phyloP scores from a whole-genome alignment of 1,284 basidiomycete genomes.

The Boletus sp. region DNA sequence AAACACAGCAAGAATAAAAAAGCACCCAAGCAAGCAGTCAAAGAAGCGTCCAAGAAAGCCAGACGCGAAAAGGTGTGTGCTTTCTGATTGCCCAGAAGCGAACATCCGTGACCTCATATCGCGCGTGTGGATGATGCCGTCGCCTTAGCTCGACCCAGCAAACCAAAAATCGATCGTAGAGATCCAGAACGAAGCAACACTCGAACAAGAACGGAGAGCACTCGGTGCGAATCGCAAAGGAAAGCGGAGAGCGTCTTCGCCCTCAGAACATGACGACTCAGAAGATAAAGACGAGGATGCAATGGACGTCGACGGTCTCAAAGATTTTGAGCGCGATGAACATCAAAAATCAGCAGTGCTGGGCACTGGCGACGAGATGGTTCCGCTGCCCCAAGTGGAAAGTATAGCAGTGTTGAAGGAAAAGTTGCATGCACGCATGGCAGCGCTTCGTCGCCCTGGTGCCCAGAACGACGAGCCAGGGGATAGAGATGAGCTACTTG shows the following conservation, averaged over 20 bases:
- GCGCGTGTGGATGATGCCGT: not conserved
- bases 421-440: conserved; percentile 77
- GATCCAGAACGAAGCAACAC: conserved; percentile 55
- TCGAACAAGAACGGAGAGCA: conserved; percentile 11
- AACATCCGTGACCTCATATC: no score
- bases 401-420: conserved; percentile 71
- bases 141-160: conserved; percentile 76
- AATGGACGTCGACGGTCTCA: conserved; percentile 22
- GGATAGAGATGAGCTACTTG: conserved; percentile 77
- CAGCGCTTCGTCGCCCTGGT: conserved; percentile 56
- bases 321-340: not conserved
- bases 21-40: conserved; percentile 76
- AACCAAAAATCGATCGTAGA: conserved; percentile 83
- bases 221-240: conserved; percentile 34
- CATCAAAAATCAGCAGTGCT: not conserved
- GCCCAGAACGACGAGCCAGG: conserved; percentile 40
- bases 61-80: conserved; percentile 72
- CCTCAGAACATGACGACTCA: not conserved
- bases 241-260: conserved; percentile 43
- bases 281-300: conserved; percentile 1
- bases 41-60: conserved; percentile 83
- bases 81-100: not conserved
- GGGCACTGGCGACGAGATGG: conserved; percentile 35
- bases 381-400: conserved; percentile 67
- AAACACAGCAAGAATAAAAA: conserved; percentile 87